Evolutionary conservation across 371 early-diverging fungal species (phyloP).

Genomic region (Mortierella sp.): DNA sequence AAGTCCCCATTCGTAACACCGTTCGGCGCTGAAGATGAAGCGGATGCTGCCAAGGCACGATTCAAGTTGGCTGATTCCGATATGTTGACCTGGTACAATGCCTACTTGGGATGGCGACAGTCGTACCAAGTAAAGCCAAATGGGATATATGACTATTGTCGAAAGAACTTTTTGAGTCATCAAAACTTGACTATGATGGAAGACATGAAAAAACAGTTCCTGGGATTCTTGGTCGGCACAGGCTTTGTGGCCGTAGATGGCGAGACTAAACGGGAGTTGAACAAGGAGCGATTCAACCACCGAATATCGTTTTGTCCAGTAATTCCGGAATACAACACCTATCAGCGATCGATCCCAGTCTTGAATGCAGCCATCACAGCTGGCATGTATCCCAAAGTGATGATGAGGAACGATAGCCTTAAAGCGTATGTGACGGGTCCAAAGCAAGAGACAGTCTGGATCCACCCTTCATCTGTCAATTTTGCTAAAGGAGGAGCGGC

Average conservation of each 20-base stretch:
- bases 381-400: slow-evolving; percentile 76
- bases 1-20: slow-evolving; percentile 78
- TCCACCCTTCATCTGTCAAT: slow-evolving; percentile 74
- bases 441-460: slow-evolving; percentile 56
- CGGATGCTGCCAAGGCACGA: slow-evolving; percentile 64
- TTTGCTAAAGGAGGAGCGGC: slow-evolving; percentile 56
- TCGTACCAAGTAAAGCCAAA: slow-evolving; percentile 28
- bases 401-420: slow-evolving; percentile 51
- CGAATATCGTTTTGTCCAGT: slow-evolving; percentile 61
- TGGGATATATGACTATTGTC: slow-evolving; percentile 64
- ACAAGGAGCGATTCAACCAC: slow-evolving; percentile 36
- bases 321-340: slow-evolving; percentile 60
- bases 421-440: slow-evolving; percentile 54
- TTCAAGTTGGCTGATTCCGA: slow-evolving; percentile 77
- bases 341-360: slow-evolving; percentile 62
- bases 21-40: slow-evolving; percentile 76
- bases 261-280: slow-evolving; percentile 27
- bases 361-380: slow-evolving; percentile 76
- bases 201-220: slow-evolving; percentile 84
- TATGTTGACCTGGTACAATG: slow-evolving; percentile 80
- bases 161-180: slow-evolving; percentile 68
- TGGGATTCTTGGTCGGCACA: slow-evolving; percentile 77
- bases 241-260: slow-evolving; percentile 72
- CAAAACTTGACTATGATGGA: slow-evolving; percentile 80
- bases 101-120: slow-evolving; percentile 80